Conservation (phyloP, 139 green algal genomes). For the Chlamydomonas sp. region DNA sequence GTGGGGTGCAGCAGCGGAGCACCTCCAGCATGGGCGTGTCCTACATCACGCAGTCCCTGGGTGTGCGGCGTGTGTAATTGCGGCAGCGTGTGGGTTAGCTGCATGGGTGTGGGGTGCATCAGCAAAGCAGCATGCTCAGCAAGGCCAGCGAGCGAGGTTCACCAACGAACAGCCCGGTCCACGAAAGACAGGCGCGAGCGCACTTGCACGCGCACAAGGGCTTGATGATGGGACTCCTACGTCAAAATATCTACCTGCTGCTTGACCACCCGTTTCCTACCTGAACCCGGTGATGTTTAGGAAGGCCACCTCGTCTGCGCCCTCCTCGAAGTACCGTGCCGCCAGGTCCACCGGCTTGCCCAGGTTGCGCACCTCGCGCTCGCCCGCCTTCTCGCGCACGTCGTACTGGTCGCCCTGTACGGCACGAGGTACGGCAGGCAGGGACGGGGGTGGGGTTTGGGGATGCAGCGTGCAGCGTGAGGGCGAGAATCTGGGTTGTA, state of each 20-base stretch:
- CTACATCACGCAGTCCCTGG: slow-evolving; percentile 86
- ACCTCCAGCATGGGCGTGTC: slow-evolving; percentile 98
- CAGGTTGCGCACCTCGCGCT: slow-evolving; percentile 91
- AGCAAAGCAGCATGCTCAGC: no score
- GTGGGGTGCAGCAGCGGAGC: no score
- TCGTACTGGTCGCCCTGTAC: slow-evolving; percentile 95
- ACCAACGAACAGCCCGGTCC: no score
- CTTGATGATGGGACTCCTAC: not conserved
- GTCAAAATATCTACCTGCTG: not conserved
- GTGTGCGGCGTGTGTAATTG: no score
- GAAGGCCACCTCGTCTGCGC: slow-evolving; percentile 96
- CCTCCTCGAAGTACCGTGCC: slow-evolving; percentile 91
- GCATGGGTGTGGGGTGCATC: no score
- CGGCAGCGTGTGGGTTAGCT: no score
- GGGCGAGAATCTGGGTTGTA: no score
- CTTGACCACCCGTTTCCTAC: not conserved
- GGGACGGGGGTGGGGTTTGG: no score
- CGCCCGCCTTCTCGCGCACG: slow-evolving; percentile 86
- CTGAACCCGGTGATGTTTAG: slow-evolving; percentile 97
- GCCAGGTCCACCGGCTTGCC: slow-evolving; percentile 84
- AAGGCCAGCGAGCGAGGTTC: no score
- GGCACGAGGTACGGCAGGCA: no score
- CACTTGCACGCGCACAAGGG: not conserved
- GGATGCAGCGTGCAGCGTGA: no score
- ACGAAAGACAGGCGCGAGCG: slow-evolving; percentile 16